Evolutionary conservation across 768 basidiomycete species (phyloP).

Genomic region (Lentinula sp.): DNA sequence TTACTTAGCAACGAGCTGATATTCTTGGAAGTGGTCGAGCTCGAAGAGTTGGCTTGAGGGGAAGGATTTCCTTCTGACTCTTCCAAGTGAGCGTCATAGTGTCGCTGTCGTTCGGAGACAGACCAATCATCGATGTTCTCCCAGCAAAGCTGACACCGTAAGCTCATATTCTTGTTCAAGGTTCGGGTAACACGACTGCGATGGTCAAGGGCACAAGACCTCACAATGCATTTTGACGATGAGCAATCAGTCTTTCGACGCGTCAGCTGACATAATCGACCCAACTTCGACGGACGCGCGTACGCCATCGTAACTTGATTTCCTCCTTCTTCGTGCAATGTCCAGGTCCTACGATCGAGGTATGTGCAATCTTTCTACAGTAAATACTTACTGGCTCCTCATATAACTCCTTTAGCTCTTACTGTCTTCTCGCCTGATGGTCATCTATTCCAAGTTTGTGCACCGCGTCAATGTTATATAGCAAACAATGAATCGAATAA

Average conservation of each 20-base stretch:
- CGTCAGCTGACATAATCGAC: slow-evolving; percentile 19
- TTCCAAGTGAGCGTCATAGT: slow-evolving; percentile 50
- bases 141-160: slow-evolving; percentile 48
- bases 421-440: slow-evolving; percentile 99
- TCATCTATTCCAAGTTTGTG: slow-evolving; percentile 88
- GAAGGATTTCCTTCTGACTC: slow-evolving; percentile 3
- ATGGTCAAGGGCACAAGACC: not conserved
- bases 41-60: not conserved
- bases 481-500: slow-evolving; percentile 9
- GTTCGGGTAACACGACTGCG: slow-evolving; percentile 5
- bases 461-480: slow-evolving; percentile 18
- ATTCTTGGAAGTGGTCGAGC: not conserved
- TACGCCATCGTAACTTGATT: slow-evolving; percentile 18
- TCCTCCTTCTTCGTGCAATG: slow-evolving; percentile 37
- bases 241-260: slow-evolving; percentile 2
- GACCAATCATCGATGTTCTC: slow-evolving; percentile 32
- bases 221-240: not conserved
- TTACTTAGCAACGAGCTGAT: not conserved
- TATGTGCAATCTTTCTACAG: slow-evolving; percentile 22
- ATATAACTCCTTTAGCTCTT: slow-evolving; percentile 51
- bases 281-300: slow-evolving; percentile 40
- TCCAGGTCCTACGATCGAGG: slow-evolving; percentile 98
- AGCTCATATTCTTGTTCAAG: no score
- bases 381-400: not conserved
- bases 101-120: slow-evolving; percentile 34